Base-by-base conservation (phyloP, 768 basidiomycete species). In the Lentinula sp. region DNA sequence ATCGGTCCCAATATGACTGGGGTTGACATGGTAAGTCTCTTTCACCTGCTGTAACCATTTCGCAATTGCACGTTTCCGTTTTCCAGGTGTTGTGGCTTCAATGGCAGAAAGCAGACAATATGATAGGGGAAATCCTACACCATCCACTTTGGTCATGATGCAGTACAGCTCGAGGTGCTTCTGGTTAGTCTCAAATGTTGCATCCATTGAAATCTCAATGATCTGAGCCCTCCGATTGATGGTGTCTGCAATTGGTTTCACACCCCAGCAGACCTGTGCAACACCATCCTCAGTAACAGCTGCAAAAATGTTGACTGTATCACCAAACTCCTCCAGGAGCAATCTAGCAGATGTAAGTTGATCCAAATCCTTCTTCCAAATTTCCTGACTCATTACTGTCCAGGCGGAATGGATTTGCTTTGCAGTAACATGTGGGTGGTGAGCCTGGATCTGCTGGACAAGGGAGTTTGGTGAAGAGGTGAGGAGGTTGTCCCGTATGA, bases 251-350 rank as follows among this genome's bases (percentile, higher is more conserved):
- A 16, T 46, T 46, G 45, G 45, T 15, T 23, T 16, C 1, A 46
- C 45, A 16, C 45, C 45, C 45, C 45, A 46, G 21, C 45, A 9
- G 15, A 46, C 21, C 45, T 46, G 45, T 9, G 3, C 21, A 6
- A 16, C 21, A 23, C 45, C 45, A 6, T 46, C 15, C 16, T 46
- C 15, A 1, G 15, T 6, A 46, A 46, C 16, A 23, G 45, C 45
- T 16, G 15, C 16, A 23, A 46, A 46, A 23, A 46, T 15, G 15
- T 46, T 3, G 16, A 46, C 45, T 5, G 16, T 6, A 46, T 46
- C 9, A 15, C 45, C 5, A 15, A 6, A 67, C 77, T 89, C 59
- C 84, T 82, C 34, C 49, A 46, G 45, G 6, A 46, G 21, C 16
- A 46, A 6, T 23, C 4, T 46, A 46, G 15, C 45, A 6, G 45